Evolutionary conservation across 2,329 filamentous ascomycete genomes (phyloP).

Genomic region (Colletotrichum sidae): DNA sequence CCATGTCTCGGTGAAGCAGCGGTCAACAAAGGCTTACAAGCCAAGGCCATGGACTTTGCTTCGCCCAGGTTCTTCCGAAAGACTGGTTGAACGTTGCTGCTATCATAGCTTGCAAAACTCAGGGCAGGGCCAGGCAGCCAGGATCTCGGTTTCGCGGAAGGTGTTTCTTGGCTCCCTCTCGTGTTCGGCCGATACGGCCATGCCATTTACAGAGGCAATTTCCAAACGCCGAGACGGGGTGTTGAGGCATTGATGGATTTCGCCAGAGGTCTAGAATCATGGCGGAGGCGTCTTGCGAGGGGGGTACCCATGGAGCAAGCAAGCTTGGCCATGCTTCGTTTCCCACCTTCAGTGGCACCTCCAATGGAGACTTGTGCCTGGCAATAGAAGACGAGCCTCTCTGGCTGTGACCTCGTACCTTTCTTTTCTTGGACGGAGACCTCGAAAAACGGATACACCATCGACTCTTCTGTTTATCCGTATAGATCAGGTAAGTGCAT

Average conservation of each 20-base stretch:
- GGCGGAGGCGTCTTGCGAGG: slow-evolving; percentile 13
- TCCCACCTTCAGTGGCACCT: slow-evolving; percentile 28
- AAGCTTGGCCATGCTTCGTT: slow-evolving; percentile 3
- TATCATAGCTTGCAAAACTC: neutral
- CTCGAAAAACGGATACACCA: too few species aligned
- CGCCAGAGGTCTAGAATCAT: slow-evolving; percentile 29
- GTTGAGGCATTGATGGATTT: slow-evolving; percentile 17
- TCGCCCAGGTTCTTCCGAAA: too few species aligned
- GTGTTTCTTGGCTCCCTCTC: slow-evolving; percentile 24
- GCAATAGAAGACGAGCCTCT: too few species aligned
- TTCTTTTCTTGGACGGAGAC: too few species aligned
- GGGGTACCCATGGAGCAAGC: slow-evolving; percentile 6
- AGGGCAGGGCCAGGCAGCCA: slow-evolving; percentile 10
- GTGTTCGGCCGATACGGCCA: slow-evolving; percentile 32
- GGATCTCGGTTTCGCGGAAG: slow-evolving; percentile 6
- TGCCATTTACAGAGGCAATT: slow-evolving; percentile 37
- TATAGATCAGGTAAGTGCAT: too few species aligned
- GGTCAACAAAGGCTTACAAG: slow-evolving; percentile 10
- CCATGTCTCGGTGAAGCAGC: slow-evolving; percentile 28
- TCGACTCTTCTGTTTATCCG: too few species aligned
- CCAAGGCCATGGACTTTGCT: neutral
- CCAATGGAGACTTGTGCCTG: too few species aligned
- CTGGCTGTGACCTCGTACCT: too few species aligned
- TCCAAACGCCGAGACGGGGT: slow-evolving; percentile 24
- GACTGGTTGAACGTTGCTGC: too few species aligned